Percentiles rank a stretch among this genome's conserved stretches.
These are phyloP conservation scores for Saccharomyces hybrid DNA, from an alignment of 1,139 yeast genomes.

Conservation along the genomic window DNA sequence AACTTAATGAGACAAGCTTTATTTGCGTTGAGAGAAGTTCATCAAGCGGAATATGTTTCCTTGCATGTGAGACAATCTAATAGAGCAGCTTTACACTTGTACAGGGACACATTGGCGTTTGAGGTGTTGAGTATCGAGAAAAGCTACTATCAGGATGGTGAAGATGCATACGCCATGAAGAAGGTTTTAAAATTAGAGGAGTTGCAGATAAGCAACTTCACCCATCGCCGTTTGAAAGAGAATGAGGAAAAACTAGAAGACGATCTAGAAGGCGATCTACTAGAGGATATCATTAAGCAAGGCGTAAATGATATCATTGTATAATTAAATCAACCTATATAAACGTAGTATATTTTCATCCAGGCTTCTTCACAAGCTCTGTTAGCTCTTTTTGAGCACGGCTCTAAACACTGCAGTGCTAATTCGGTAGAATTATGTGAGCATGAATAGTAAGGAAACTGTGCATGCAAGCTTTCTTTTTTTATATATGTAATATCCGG, in stretches of 20 bases:
- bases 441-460: background rate
- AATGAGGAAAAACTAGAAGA: constrained; percentile 39
- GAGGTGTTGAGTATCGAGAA: constrained; percentile 77
- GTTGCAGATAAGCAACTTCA: constrained; percentile 50
- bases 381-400: background rate
- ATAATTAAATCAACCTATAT: constrained; percentile 4
- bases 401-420: background rate
- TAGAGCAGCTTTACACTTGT: constrained; percentile 88
- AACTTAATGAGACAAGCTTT: constrained; percentile 84
- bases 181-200: constrained; percentile 54
- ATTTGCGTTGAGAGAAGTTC: constrained; percentile 73
- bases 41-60: constrained; percentile 77
- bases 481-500: background rate
- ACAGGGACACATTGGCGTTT: constrained; percentile 77
- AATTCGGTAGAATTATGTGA: background rate
- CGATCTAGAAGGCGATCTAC: constrained; percentile 31
- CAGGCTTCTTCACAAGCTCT: background rate
- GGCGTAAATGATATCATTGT: constrained; percentile 22
- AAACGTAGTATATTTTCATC: background rate
- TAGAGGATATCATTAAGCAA: constrained; percentile 32
- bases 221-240: constrained; percentile 23
- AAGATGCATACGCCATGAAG: constrained; percentile 97
- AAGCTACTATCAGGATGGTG: constrained; percentile 92
- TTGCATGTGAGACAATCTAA: constrained; percentile 92
- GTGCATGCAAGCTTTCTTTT: background rate